Base-by-base conservation (phyloP, 129 eudicot species). In the Ambrosia trifida region DNA sequence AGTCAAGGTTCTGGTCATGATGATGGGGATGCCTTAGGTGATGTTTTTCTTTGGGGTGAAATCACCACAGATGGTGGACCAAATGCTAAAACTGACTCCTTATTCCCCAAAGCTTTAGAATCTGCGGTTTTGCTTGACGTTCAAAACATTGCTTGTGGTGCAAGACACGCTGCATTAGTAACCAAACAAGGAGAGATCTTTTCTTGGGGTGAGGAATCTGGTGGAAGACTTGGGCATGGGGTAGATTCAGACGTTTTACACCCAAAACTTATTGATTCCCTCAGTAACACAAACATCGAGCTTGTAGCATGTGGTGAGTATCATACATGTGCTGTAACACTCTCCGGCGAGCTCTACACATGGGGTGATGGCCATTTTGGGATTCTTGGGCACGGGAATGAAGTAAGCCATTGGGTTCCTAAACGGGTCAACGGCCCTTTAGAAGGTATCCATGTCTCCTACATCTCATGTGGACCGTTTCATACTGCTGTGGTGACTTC, bases 1-100 rank as follows among this genome's bases (percentile, higher is more conserved):
- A 94, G 97, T 76, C 99, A 94, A 72, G 99, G 97, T 36, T 94
- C 99, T 78, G 99, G 99, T 44, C 95, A 85, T 76, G 97, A 94
- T 79, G 99, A 94, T 50, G 97, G 96, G 71, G 95, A 94, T 81
- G 90, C 98, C 61, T 54, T 94, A 62, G 98, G 98, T 28, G 98
- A 94, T 71, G 97, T 94, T 71, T 92, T 92, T 64, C 84, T 92
- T 50, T 92, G 98, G 98, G 98, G 98, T 18, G 96, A 93, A 80
- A 85, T 87, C 64, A 80, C 85, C 3, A 93, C 91, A 11, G 91
- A 94, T 82, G 91, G 97, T 70, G 97, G 93, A 66, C 69, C 80
- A 47, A 81, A 83, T 65, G 69, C 46, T 76, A 89, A 89, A 52
- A 74, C 76, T 69, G 98, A 94, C 70, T 82, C 86, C 32, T 74